phyloP scores from a whole-genome alignment of 2,329 filamentous ascomycete genomes.

The Claviceps digitariae region DNA sequence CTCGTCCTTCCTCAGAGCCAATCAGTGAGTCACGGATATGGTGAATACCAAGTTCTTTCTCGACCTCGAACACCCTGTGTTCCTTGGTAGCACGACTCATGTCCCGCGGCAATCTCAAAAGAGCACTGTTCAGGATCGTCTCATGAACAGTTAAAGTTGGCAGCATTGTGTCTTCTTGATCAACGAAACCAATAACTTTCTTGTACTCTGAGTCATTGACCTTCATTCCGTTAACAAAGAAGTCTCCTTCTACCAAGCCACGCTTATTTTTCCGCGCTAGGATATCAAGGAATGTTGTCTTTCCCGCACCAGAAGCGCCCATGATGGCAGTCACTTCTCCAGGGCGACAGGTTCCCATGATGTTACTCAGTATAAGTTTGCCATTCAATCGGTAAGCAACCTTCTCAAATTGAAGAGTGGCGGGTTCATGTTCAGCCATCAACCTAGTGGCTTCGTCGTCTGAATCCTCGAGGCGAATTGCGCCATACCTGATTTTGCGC shows the following conservation, averaged over 20 bases:
- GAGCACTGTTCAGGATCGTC: slow-evolving; percentile 86
- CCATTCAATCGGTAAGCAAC: slow-evolving; percentile 79
- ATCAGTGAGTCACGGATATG: slow-evolving; percentile 92
- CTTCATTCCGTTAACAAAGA: slow-evolving; percentile 88
- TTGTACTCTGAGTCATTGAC: slow-evolving; percentile 75
- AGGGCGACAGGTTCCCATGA: slow-evolving; percentile 78
- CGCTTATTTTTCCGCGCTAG: slow-evolving; percentile 94
- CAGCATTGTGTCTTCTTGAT: slow-evolving; percentile 95
- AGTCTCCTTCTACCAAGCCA: slow-evolving; percentile 62
- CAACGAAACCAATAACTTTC: slow-evolving; percentile 88
- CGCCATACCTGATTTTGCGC: slow-evolving; percentile 53
- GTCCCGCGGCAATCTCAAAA: slow-evolving; percentile 79
- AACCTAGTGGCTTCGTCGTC: slow-evolving; percentile 79
- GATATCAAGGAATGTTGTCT: slow-evolving; percentile 94
- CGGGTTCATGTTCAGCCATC: slow-evolving; percentile 83
- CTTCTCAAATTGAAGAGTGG: slow-evolving; percentile 75
- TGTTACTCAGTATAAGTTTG: slow-evolving; percentile 66
- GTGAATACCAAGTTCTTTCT: slow-evolving; percentile 87
- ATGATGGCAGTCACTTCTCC: slow-evolving; percentile 97
- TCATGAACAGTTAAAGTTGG: slow-evolving; percentile 94
- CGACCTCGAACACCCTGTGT: slow-evolving; percentile 81
- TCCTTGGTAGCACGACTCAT: slow-evolving; percentile 86
- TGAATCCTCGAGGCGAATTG: slow-evolving; percentile 75
- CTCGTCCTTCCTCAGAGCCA: slow-evolving; percentile 87
- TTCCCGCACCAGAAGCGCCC: slow-evolving; percentile 94